phyloP scores from a whole-genome alignment of 2,329 filamentous ascomycete species.

The Alternaria consortialis region DNA sequence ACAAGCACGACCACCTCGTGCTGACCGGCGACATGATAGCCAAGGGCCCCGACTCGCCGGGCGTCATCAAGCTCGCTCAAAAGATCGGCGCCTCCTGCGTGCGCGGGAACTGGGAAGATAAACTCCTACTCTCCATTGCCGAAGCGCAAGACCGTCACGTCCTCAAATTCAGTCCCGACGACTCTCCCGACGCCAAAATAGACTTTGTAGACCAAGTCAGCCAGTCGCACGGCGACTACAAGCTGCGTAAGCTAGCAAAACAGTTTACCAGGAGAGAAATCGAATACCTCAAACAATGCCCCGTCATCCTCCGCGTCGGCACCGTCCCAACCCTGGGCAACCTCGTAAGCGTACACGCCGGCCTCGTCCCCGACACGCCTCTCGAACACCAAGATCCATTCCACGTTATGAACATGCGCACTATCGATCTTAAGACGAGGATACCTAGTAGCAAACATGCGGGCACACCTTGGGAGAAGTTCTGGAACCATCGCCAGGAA shows the following conservation, averaged over 20 bases:
- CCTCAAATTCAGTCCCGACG: slow-evolving; percentile 39
- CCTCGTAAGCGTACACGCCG: slow-evolving; percentile 83
- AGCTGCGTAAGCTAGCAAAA: slow-evolving; percentile 64
- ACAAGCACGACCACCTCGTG: slow-evolving; percentile 60
- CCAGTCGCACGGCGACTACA: slow-evolving; percentile 46
- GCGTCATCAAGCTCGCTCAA: slow-evolving; percentile 79
- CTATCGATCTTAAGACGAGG: slow-evolving; percentile 70
- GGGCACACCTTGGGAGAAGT: slow-evolving; percentile 73
- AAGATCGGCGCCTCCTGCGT: slow-evolving; percentile 79
- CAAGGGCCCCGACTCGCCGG: slow-evolving; percentile 81
- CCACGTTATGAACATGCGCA: slow-evolving; percentile 92
- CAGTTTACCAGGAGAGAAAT: slow-evolving; percentile 68
- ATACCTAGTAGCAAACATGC: slow-evolving; percentile 61
- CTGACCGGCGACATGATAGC: slow-evolving; percentile 63
- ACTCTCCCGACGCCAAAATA: slow-evolving; percentile 40
- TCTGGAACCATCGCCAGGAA: slow-evolving; percentile 59
- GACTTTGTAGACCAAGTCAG: slow-evolving; percentile 42
- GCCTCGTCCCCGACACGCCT: slow-evolving; percentile 78
- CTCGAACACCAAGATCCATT: slow-evolving; percentile 77
- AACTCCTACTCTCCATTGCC: slow-evolving; percentile 73
- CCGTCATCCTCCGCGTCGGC: slow-evolving; percentile 81
- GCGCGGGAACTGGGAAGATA: slow-evolving; percentile 92
- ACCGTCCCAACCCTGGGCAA: slow-evolving; percentile 66
- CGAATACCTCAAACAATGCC: slow-evolving; percentile 73
- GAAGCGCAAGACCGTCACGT: slow-evolving; percentile 42